Evolutionary conservation across 2,329 filamentous ascomycete species (phyloP), one percentile per base, ranked within the genome.

Genomic region (Trichoderma atrobrunneum): DNA sequence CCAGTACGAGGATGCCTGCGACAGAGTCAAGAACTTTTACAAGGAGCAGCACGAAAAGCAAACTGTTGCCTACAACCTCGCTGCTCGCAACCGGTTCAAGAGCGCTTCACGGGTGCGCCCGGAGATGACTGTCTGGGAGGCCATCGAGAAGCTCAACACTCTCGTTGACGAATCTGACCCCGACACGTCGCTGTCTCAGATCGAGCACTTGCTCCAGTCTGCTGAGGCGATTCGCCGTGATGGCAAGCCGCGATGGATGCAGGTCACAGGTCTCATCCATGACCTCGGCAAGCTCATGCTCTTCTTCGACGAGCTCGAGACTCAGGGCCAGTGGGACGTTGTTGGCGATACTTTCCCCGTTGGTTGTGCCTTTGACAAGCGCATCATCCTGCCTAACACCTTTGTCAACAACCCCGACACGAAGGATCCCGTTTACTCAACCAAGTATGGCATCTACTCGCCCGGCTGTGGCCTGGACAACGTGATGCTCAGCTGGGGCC

Each of bases 101-200:
- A 87, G 86, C 75, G 88, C 90, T 73, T 88, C 88, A 2, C 89
- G 92, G 21, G 78, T 78, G 54, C 84, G 86, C 69, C 89, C 91
- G 18, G 87, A 92, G 81, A 93, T 97, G 92, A 92, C 91, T 74
- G 87, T 97, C 80, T 97, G 94, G 94, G 87, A 97, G 81, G 94
- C 94, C 24, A 96, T 97, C 84, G 93, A 97, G 87, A 95, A 94
- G 83, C 91, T 97, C 78, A 93, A 97, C 87, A 94, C 92, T 0
- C 88, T 97, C 67, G 92, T 97, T 81, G 94, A 97, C 83, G 93
- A 97, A 82, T 94, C 91, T 24, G 94, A 97, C 84, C 94, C 94
- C 1, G 94, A 97, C 84, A 97, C 94, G 60, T 90, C 89, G 62
- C 90, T 97, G 74, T 92, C 90, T 32, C 94, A 97, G 84, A 97